Evolutionary conservation across 345 rosid species (phyloP).

Genomic region (Hibiscus trionum): DNA sequence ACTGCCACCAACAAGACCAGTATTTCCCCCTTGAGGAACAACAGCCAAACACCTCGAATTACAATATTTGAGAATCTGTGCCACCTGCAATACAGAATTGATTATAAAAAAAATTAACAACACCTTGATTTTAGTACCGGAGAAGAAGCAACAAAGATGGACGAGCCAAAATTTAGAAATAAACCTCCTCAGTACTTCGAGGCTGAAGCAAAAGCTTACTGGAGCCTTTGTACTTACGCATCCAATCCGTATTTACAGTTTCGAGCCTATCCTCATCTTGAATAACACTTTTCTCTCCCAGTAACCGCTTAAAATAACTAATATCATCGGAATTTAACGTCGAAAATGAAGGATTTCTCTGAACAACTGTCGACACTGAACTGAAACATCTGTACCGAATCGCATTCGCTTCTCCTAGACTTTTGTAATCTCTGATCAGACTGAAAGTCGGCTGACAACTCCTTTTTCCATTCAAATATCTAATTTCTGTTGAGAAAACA

Average conservation of each 20-base stretch:
- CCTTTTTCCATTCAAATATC: conserved; percentile 2
- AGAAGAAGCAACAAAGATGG: background rate
- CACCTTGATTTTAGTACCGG: background rate
- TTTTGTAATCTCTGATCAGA: conserved; percentile 7
- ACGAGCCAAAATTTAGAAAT: conserved; percentile 1
- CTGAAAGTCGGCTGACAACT: background rate
- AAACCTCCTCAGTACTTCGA: conserved; percentile 63
- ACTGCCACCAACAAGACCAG: conserved; percentile 98
- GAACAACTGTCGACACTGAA: conserved; percentile 26
- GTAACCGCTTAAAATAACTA: conserved; percentile 47
- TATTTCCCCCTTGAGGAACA: conserved; percentile 98
- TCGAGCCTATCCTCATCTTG: conserved; percentile 70
- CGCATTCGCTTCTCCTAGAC: conserved; percentile 12
- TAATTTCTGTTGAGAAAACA: background rate
- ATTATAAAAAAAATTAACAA: background rate
- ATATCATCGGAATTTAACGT: conserved; percentile 57
- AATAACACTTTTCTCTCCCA: conserved; percentile 67
- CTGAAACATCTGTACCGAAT: conserved; percentile 38
- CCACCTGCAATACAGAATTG: conserved; percentile 45
- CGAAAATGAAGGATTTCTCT: conserved; percentile 64
- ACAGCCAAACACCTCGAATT: conserved; percentile 77
- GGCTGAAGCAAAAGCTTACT: conserved; percentile 87
- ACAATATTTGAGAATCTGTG: conserved; percentile 70
- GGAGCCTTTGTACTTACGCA: conserved; percentile 70
- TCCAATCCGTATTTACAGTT: conserved; percentile 87